Percentiles rank a stretch among this genome's conserved stretches.
Evolutionary conservation across 345 rosid genomes (phyloP).

Genomic region (Aquilaria yunnanensis): DNA sequence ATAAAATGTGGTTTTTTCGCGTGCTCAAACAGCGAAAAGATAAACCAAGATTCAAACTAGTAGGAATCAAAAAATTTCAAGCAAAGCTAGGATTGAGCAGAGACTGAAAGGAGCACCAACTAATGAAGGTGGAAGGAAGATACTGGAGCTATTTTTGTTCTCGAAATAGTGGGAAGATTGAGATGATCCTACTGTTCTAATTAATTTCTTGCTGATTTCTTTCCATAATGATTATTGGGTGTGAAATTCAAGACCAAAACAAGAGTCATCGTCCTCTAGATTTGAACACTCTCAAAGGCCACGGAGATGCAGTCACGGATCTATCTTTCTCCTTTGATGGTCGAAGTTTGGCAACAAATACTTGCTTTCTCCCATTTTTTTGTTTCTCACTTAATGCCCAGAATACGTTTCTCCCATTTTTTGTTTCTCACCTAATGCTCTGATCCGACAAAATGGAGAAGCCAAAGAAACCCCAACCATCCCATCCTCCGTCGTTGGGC

Average conservation of each 20-base stretch:
- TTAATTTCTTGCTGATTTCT: not conserved
- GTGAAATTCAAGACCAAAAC: conserved; percentile 51
- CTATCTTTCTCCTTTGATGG: conserved; percentile 80
- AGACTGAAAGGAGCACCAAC: too few relatives aligned
- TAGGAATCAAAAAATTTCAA: too few relatives aligned
- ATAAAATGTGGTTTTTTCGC: too few relatives aligned
- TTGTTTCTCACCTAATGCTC: too few relatives aligned
- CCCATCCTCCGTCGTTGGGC: conserved; percentile 54
- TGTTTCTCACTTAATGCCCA: not conserved
- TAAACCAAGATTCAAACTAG: too few relatives aligned
- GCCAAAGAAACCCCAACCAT: conserved; percentile 87
- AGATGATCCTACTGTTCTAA: not conserved
- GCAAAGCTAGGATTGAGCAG: too few relatives aligned
- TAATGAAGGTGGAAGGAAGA: too few relatives aligned
- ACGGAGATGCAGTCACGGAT: conserved; percentile 76
- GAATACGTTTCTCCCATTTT: too few relatives aligned
- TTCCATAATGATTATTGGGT: not conserved
- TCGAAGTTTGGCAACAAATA: conserved; percentile 76
- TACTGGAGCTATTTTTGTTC: not conserved
- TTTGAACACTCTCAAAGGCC: conserved; percentile 96
- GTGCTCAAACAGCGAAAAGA: too few relatives aligned
- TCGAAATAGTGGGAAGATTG: not conserved
- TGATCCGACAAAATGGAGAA: conserved; percentile 70
- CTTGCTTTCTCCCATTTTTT: not conserved
- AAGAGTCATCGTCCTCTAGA: conserved; percentile 84